Base-by-base conservation (phyloP, 805 yeast genomes). In the Cyberlindnera mycetangii region DNA sequence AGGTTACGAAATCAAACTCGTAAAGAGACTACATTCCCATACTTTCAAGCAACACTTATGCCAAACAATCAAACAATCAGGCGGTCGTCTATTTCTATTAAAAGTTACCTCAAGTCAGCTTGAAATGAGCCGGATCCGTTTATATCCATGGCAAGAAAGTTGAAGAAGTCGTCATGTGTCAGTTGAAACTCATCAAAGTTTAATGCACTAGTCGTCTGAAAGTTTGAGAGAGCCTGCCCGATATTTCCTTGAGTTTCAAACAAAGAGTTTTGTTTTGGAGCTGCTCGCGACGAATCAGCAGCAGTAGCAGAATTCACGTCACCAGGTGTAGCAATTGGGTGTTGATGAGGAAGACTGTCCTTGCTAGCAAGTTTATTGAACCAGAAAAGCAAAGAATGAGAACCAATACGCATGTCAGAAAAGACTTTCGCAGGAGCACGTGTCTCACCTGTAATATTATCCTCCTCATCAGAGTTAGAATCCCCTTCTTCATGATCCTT, bases 391-490 rank as follows among this genome's bases (percentile, higher is more conserved):
- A 63, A 42, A 3, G 61, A 55, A 46, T 62, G 64, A 14, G 65
- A 60, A 18, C 62, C 63, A 22, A 62, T 54, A 32, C 64, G 53
- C 61, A 63, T 61, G 44, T 63, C 67, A 1, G 66, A 55, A 32
- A 69, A 62, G 14, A 70, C 71, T 40, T 59, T 60, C 11, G 65
- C 62, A 4, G 69, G 69, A 37, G 64, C 68, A 42, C 55, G 49
- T 12, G 51, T 35, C 18, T 53, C 59, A 15, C 60, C 61, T 5
- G 58, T 50, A 21, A 52, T 53, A 25, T 49, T 42, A 5, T 49
- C 52, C 22, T 58, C 59, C 33, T 61, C 64, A 20, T 56, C 61
- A 11, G 52, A 42, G 31, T 48, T 44, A 3, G 47, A 52, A 15
- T 41, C 49, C 10, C 42, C 48, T n/a, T 55, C 56, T 17, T 55